Percentiles rank a stretch among this genome's conserved stretches.
phyloP scores from a whole-genome alignment of 2,329 filamentous ascomycete species.

The Pestalotiopsis sp. region DNA sequence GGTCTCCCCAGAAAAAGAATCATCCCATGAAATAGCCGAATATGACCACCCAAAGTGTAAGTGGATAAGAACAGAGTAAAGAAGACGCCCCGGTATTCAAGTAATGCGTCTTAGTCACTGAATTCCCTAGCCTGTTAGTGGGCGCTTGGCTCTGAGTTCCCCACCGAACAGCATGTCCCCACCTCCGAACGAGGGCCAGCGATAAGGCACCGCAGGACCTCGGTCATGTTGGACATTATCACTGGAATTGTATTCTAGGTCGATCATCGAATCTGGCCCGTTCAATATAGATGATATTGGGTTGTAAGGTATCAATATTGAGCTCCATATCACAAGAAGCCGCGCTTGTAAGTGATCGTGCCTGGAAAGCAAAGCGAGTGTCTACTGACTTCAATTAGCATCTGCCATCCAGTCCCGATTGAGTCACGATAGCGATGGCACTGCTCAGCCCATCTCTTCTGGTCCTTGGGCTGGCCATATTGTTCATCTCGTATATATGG shows the following conservation, averaged over 20 bases:
- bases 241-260: background rate
- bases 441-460: constrained; percentile 21
- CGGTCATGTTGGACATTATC: background rate
- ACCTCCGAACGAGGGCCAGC: background rate
- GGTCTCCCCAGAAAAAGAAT: background rate
- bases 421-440: background rate
- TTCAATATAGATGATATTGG: too few relatives aligned
- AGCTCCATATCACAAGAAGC: background rate
- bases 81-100: background rate
- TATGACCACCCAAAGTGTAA: background rate
- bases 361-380: background rate
- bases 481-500: constrained; percentile 26
- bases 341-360: background rate
- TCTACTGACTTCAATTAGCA: background rate
- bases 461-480: constrained; percentile 17
- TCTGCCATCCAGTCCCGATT: background rate
- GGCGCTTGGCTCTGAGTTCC: background rate
- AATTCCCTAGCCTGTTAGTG: background rate
- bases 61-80: background rate
- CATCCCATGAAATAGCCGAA: background rate
- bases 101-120: constrained; percentile 2
- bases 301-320: too few relatives aligned
- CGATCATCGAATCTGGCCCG: too few relatives aligned
- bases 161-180: background rate
- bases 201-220: background rate